Evolutionary conservation across 768 basidiomycete genomes (phyloP).

Genomic region (Exsudoporus frostii): DNA sequence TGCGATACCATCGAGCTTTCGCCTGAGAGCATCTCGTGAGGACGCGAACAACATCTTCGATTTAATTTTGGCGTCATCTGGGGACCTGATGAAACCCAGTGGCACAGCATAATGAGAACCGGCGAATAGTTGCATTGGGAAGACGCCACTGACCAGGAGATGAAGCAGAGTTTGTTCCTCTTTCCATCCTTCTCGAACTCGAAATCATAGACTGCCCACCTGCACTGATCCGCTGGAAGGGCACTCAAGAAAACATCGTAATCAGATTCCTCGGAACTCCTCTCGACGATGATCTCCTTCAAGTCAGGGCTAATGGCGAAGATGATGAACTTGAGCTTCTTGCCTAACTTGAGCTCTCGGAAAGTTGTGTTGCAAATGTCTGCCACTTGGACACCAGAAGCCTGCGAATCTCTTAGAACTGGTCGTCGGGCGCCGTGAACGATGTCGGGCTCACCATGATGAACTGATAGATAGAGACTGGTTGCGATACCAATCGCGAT

Average conservation of each 20-base stretch:
- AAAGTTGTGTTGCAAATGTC: slow-evolving; percentile 40
- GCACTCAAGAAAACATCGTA: slow-evolving; percentile 75
- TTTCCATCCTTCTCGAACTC: slow-evolving; percentile 73
- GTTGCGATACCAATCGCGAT: slow-evolving; percentile 28
- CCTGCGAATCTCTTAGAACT: slow-evolving; percentile 11
- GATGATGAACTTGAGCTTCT: slow-evolving; percentile 84
- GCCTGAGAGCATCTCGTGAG: slow-evolving; percentile 79
- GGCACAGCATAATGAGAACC: neutral
- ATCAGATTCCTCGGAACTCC: slow-evolving; percentile 44
- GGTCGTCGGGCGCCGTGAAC: neutral
- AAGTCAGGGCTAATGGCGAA: slow-evolving; percentile 57
- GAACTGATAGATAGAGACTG: slow-evolving; percentile 19
- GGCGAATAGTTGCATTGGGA: neutral
- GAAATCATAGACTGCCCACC: slow-evolving; percentile 92
- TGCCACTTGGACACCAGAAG: slow-evolving; percentile 47
- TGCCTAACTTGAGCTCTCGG: slow-evolving; percentile 22
- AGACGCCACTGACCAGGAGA: slow-evolving; percentile 70
- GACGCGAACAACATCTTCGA: slow-evolving; percentile 94
- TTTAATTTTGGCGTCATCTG: slow-evolving; percentile 81
- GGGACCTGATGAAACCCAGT: slow-evolving; percentile 57
- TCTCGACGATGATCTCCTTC: slow-evolving; percentile 75
- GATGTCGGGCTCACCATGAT: slow-evolving; percentile 29
- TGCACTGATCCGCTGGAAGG: slow-evolving; percentile 69
- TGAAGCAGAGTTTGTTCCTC: slow-evolving; percentile 86
- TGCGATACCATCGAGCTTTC: slow-evolving; percentile 71